Evolutionary conservation across 768 basidiomycete species (phyloP).

Genomic region (Hygrophorus pudorinus): DNA sequence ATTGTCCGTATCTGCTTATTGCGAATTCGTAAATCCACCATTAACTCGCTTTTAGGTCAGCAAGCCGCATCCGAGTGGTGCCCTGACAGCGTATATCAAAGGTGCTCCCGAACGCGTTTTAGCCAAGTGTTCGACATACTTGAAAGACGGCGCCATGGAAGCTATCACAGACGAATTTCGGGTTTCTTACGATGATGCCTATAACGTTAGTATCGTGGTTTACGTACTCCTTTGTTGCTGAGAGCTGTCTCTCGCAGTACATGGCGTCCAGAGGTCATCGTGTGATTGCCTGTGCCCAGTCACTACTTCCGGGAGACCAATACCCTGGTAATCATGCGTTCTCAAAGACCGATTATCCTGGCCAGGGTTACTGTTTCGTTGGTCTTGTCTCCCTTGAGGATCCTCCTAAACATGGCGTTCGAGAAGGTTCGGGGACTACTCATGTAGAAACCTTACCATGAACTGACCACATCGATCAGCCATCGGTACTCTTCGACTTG

Average conservation of each 20-base stretch:
- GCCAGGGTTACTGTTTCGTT: slow-evolving; percentile 49
- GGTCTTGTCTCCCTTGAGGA: slow-evolving; percentile 61
- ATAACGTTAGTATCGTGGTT: slow-evolving; percentile 32
- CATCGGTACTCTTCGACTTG: slow-evolving; percentile 58
- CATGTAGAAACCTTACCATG: too few relatives aligned
- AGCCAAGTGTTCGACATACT: slow-evolving; percentile 50
- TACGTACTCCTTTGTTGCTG: not conserved
- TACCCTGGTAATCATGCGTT: slow-evolving; percentile 41
- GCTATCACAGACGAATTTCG: slow-evolving; percentile 51
- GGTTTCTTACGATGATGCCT: slow-evolving; percentile 46
- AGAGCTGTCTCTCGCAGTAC: slow-evolving; percentile 30
- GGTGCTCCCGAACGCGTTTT: slow-evolving; percentile 64
- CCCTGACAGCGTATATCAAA: slow-evolving; percentile 49
- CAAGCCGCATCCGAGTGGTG: slow-evolving; percentile 40
- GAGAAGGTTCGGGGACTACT: slow-evolving; percentile 24
- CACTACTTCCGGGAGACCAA: slow-evolving; percentile 37
- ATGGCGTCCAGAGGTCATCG: slow-evolving; percentile 73
- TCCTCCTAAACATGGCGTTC: slow-evolving; percentile 62
- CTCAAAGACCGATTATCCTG: slow-evolving; percentile 50
- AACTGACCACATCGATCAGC: slow-evolving; percentile 18
- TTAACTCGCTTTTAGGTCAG: slow-evolving; percentile 30
- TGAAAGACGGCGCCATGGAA: slow-evolving; percentile 37
- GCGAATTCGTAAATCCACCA: not conserved
- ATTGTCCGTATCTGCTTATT: slow-evolving; percentile 32
- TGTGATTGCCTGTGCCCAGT: slow-evolving; percentile 63